These are phyloP conservation scores for Apiotrichum gracile DNA, from an alignment of 1,284 basidiomycete species.

Conservation along the genomic window DNA sequence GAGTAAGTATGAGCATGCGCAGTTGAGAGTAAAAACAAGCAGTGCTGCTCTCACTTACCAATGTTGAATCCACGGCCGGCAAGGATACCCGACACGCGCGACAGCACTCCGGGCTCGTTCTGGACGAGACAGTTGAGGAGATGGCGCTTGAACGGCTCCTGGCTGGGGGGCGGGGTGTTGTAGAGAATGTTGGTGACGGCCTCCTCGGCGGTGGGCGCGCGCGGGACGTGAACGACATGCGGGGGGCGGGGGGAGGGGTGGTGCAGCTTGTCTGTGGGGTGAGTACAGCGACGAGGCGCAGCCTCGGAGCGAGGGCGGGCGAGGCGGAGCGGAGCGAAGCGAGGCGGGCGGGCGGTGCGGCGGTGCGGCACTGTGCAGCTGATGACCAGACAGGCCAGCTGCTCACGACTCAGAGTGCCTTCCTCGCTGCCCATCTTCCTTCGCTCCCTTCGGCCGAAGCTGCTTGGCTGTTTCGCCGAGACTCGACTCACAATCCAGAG, in stretches of 20 bases:
- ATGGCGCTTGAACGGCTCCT: slow-evolving; percentile 95
- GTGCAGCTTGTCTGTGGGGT: slow-evolving; percentile 44
- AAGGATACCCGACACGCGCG: slow-evolving; percentile 93
- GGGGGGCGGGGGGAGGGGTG: slow-evolving; percentile 36
- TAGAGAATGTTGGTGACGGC: slow-evolving; percentile 92
- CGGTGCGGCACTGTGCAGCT: too few relatives aligned
- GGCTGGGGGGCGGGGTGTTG: slow-evolving; percentile 87
- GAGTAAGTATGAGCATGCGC: neutral
- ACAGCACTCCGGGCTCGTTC: slow-evolving; percentile 97
- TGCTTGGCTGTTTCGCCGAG: too few relatives aligned
- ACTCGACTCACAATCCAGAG: slow-evolving; percentile 80
- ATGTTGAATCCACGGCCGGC: slow-evolving; percentile 98
- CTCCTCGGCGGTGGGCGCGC: slow-evolving; percentile 69
- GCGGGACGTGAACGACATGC: slow-evolving; percentile 33
- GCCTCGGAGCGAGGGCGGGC: too few relatives aligned
- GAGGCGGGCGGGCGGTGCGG: too few relatives aligned
- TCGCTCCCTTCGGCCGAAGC: neutral
- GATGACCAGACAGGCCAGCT: too few relatives aligned
- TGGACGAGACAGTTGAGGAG: slow-evolving; percentile 97
- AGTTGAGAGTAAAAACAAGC: too few relatives aligned
- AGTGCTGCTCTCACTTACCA: slow-evolving; percentile 40
- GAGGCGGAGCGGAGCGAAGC: too few relatives aligned
- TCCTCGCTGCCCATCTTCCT: too few relatives aligned
- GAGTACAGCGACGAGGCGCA: too few relatives aligned
- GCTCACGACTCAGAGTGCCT: too few relatives aligned